Evolutionary conservation across 306 rosid species (phyloP).

Genomic region (Hippophae rhamnoides): DNA sequence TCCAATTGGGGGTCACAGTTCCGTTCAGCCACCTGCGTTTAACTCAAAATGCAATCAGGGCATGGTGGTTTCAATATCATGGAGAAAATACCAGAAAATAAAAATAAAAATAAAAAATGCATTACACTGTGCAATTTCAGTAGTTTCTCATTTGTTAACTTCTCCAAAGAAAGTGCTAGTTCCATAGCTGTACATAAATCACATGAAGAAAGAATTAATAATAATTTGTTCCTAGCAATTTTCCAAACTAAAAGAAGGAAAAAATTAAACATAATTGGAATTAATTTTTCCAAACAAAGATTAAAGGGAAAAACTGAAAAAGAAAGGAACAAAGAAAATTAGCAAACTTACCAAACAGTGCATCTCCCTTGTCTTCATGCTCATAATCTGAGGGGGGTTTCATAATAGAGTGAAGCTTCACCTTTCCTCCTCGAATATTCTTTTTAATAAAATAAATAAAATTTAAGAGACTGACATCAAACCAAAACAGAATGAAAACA

Average conservation of each 20-base stretch:
- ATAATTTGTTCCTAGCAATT: neutral
- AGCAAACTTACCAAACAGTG: slow-evolving; percentile 44
- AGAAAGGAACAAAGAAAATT: neutral
- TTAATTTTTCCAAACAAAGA: too few relatives aligned
- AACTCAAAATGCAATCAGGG: slow-evolving; percentile 12
- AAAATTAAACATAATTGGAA: neutral
- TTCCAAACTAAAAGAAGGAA: neutral
- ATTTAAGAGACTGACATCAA: slow-evolving; percentile 1
- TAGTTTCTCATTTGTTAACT: slow-evolving; percentile 72
- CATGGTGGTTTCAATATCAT: neutral
- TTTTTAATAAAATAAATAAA: slow-evolving; percentile 11
- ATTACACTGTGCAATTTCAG: slow-evolving; percentile 56
- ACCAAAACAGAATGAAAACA: neutral
- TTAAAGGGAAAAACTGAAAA: neutral
- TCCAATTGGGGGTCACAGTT: slow-evolving; percentile 55
- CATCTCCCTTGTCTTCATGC: slow-evolving; percentile 65
- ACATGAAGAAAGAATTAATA: neutral
- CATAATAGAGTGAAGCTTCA: slow-evolving; percentile 47
- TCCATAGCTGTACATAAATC: slow-evolving; percentile 66
- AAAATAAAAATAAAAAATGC: too few relatives aligned
- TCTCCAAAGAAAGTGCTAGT: slow-evolving; percentile 75
- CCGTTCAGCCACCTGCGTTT: slow-evolving; percentile 49
- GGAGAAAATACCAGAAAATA: neutral
- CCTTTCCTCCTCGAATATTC: slow-evolving; percentile 85
- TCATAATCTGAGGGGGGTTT: slow-evolving; percentile 59